Evolutionary conservation across 768 basidiomycete genomes (phyloP).

Genomic region (Trametes villosa): DNA sequence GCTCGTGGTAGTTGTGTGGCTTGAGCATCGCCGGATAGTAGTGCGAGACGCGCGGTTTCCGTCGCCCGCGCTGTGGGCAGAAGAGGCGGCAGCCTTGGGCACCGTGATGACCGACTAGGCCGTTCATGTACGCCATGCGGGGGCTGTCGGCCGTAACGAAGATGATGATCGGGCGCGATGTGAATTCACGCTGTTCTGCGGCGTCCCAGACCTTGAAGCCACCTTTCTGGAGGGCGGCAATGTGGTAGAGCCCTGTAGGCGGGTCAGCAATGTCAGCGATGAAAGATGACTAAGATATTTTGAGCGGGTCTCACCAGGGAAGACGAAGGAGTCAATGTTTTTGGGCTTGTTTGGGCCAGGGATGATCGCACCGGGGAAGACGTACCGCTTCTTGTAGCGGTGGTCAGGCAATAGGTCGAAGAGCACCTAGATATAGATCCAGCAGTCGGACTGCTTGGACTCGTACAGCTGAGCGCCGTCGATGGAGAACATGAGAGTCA

Average conservation of each 20-base stretch:
- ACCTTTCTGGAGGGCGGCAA: slow-evolving; percentile 33
- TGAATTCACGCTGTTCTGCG: slow-evolving; percentile 33
- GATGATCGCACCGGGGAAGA: slow-evolving; percentile 36
- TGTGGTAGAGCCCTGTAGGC: slow-evolving; percentile 36
- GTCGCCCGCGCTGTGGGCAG: slow-evolving; percentile 37
- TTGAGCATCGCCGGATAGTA: slow-evolving; percentile 41
- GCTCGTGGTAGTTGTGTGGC: slow-evolving; percentile 29
- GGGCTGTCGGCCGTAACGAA: slow-evolving; percentile 15
- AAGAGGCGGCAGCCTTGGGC: slow-evolving; percentile 40
- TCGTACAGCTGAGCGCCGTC: slow-evolving; percentile 38
- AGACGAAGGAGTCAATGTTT: slow-evolving; percentile 38
- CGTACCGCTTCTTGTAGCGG: slow-evolving; percentile 37
- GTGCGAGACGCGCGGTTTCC: slow-evolving; percentile 28
- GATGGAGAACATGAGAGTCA: slow-evolving; percentile 33
- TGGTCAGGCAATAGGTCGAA: slow-evolving; percentile 27
- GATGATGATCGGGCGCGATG: slow-evolving; percentile 27
- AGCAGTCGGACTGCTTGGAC: slow-evolving; percentile 38
- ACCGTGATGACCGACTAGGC: slow-evolving; percentile 41
- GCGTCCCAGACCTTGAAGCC: slow-evolving; percentile 38
- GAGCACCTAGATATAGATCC: slow-evolving; percentile 40
- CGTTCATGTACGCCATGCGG: slow-evolving; percentile 33
- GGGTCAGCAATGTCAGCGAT: no score
- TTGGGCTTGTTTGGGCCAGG: slow-evolving; percentile 38
- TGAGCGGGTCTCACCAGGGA: no score
- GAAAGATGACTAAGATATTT: no score